Evolutionary conservation across 768 basidiomycete genomes (phyloP), one percentile per base, ranked within the genome.

Genomic region (Sutorius australiensis): DNA sequence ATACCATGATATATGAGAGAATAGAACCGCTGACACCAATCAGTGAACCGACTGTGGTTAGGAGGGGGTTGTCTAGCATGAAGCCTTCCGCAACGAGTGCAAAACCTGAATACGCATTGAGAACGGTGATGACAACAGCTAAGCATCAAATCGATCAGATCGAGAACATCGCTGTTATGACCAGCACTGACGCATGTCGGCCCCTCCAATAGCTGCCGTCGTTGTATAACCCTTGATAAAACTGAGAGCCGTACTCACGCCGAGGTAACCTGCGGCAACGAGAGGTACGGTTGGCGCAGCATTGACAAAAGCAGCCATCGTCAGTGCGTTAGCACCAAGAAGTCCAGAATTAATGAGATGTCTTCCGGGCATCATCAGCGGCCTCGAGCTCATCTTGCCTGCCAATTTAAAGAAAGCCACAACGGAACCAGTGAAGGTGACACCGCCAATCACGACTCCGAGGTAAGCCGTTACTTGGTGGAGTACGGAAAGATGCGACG

Each of bases 1-100:
- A 58, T 60, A 90, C 92, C 92, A 93, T 94, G 65, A 94, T 92
- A 61, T 94, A 93, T 11, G 89, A 92, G 45, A 94, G 78, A 64
- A 94, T 94, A 13, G 89, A 91, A 44, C 92, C 92, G 69, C 87
- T 89, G 64, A 93, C 92, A 36, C 91, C 92, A 53, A 94, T 94
- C 44, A 94, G 72, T 19, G 91, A 87, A 14, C 92, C 92, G 33
- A 94, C 81, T 0, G 88, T 89, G 2, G 89, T 89, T 41, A 93
- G 72, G 11, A 93, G 76, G 14, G 89, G 81, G 63, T 93, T 92
- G 61, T 93, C 88, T 58, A 93, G 68, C 92, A 94, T 94, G 64
- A 94, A 90, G 7, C 90, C 92, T 77, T 94, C 92, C 3, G 92
- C 92, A 16, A 94, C 90, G 11, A 94, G 81, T 16, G 92, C 92